Conservation (phyloP, 2,329 filamentous ascomycete genomes). For the Coleophoma cylindrospora region DNA sequence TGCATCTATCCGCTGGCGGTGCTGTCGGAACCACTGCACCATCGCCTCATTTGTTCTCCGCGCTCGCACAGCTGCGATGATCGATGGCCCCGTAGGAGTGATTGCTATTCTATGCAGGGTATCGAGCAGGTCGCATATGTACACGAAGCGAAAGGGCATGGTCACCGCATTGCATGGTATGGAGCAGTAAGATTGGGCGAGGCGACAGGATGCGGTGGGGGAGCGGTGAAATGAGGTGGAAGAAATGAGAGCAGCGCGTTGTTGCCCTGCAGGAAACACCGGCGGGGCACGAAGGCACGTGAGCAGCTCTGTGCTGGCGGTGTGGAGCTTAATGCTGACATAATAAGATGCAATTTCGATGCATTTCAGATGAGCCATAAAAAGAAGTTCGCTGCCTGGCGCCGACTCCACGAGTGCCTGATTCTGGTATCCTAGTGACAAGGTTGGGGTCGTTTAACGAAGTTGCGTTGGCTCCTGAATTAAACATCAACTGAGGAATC, state of each 20-base stretch:
- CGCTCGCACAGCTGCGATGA: slow-evolving; percentile 30
- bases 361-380: no score
- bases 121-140: slow-evolving; percentile 71
- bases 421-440: no score
- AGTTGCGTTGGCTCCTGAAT: neutral
- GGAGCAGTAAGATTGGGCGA: neutral
- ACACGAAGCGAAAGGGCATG: slow-evolving; percentile 65
- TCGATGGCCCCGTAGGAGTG: slow-evolving; percentile 28
- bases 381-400: neutral
- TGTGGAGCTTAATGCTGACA: no score
- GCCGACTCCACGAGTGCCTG: neutral
- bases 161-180: slow-evolving; percentile 4
- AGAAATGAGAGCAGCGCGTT: no score
- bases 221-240: no score
- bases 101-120: slow-evolving; percentile 48
- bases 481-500: neutral
- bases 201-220: neutral
- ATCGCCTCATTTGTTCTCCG: slow-evolving; percentile 54
- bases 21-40: slow-evolving; percentile 61
- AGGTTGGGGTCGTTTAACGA: neutral
- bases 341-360: no score
- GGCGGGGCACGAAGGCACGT: no score
- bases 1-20: slow-evolving; percentile 53
- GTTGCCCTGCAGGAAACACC: no score
- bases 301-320: no score